Base-by-base conservation (phyloP, 106 monocot genomes). In the Platanthera guangdongensis region DNA sequence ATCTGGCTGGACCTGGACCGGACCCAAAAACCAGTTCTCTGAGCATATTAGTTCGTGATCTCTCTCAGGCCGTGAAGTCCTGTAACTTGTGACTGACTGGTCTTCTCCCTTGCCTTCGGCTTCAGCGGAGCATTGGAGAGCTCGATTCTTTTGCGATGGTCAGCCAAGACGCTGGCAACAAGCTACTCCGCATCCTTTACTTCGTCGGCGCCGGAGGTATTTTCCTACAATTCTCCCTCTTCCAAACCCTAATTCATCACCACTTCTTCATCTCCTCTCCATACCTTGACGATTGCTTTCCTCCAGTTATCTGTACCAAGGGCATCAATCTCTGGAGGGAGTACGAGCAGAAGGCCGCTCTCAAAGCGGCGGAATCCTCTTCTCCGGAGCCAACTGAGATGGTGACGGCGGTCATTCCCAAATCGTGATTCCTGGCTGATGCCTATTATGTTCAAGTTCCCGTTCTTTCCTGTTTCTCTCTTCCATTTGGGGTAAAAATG, bases 191-290 rank as follows among this genome's bases (percentile, higher is more conserved):
- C 25, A 50, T 90, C 50, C 78, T 90, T 68, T 87, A 81, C 75
- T 90, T 87, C 85, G 85, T 85, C 73, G 87, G 87, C 19, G 87
- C 87, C 73, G 90, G 90, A 78, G 78, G 90, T 90, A 80, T 5
- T 4, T 15, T 25, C 13, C 51, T 5, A 7, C 18, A 48, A 3
- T 22, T 16, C 28, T 25, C 7, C 59, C 50, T 21, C 47, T 47
- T 5, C 10, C 16, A 48, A 47, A n/a, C 70, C 47, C 21, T 47
- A 51, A 51, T 21, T 6, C 14, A 22, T 50, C 62, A 25, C 47
- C 9, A 50, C 9, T 21, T 19, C 80, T 45, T 50, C 12, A 52
- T 6, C 51, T 7, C 57, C 54, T 72, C 52, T 11, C 30, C 14
- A 25, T 52, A 48, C 53, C 25, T 48, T 10, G 45, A 57, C 7